A percentile compares a stretch with the other conserved stretches of the same genome.
Evolutionary conservation across 257 asterid genomes (phyloP).

Genomic region (Ilex aquifolium): DNA sequence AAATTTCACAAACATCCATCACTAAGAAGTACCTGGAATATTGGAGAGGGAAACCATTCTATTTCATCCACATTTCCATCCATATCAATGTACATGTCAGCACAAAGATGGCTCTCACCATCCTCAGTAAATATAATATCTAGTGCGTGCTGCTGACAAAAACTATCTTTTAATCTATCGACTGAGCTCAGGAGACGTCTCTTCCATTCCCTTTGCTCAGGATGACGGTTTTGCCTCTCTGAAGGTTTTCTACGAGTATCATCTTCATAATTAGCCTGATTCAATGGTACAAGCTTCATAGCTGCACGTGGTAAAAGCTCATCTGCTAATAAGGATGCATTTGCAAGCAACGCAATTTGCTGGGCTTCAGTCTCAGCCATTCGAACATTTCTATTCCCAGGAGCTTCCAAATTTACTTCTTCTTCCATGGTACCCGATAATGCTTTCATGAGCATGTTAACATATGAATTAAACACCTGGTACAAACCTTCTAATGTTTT

Average conservation of each 20-base stretch:
- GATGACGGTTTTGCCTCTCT: slow-evolving; percentile 89
- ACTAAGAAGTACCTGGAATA: slow-evolving; percentile 68
- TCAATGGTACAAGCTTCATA: slow-evolving; percentile 71
- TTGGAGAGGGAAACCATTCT: slow-evolving; percentile 90
- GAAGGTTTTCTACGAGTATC: slow-evolving; percentile 74
- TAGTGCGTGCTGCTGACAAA: slow-evolving; percentile 93
- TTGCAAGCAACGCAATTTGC: slow-evolving; percentile 96
- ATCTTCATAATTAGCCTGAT: slow-evolving; percentile 51
- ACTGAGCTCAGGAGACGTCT: slow-evolving; percentile 70
- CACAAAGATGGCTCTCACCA: slow-evolving; percentile 84
- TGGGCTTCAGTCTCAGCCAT: slow-evolving; percentile 96
- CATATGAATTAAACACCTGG: slow-evolving; percentile 85
- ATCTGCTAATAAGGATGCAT: slow-evolving; percentile 90
- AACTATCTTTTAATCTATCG: slow-evolving; percentile 91
- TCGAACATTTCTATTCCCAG: slow-evolving; percentile 77
- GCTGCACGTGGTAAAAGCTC: slow-evolving; percentile 97
- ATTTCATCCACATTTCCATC: slow-evolving; percentile 69
- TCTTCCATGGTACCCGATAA: slow-evolving; percentile 93
- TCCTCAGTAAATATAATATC: slow-evolving; percentile 96
- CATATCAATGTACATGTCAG: slow-evolving; percentile 86
- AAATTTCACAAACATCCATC: no score
- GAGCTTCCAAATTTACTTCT: slow-evolving; percentile 66
- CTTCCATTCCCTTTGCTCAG: slow-evolving; percentile 99
- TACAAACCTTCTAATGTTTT: slow-evolving; percentile 87
- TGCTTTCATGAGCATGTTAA: slow-evolving; percentile 85